Evolutionary conservation across 2,329 filamentous ascomycete genomes (phyloP).

Genomic region (Parascedosporium putredinis): DNA sequence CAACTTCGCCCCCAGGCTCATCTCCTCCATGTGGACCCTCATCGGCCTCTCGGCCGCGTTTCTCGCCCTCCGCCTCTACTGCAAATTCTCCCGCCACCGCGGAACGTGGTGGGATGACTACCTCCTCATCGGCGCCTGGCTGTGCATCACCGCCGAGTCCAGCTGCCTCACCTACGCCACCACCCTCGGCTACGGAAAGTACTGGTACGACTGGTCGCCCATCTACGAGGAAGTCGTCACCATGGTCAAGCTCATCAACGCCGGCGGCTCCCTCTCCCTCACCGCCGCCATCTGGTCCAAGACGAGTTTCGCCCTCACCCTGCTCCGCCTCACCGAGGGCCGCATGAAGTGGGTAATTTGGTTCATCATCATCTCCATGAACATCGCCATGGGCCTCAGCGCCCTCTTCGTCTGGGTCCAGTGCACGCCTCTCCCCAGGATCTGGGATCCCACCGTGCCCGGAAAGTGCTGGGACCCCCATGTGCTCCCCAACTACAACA

Average conservation of each 20-base stretch:
- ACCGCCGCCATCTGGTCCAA: constrained; percentile 20
- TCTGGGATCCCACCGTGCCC: constrained; percentile 15
- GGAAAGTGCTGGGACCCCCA: constrained; percentile 20
- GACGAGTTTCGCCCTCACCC: constrained; percentile 20
- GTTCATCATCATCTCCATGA: constrained; percentile 17
- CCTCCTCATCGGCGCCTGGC: constrained; percentile 16
- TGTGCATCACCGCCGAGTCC: constrained; percentile 12
- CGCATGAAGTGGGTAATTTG: constrained; percentile 13
- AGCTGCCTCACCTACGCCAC: constrained; percentile 9
- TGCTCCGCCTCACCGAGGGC: constrained; percentile 17
- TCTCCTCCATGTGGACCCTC: constrained; percentile 14
- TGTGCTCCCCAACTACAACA: constrained; percentile 10
- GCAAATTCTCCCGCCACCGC: constrained; percentile 15
- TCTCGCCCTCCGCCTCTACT: constrained; percentile 15
- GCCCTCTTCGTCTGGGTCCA: constrained; percentile 15
- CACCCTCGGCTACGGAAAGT: constrained; percentile 12
- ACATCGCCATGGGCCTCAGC: constrained; percentile 15
- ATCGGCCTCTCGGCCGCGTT: constrained; percentile 13
- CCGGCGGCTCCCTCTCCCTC: constrained; percentile 15
- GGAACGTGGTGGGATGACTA: constrained; percentile 20
- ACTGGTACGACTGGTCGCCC: constrained; percentile 11
- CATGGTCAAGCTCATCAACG: constrained; percentile 12
- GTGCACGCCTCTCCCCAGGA: constrained; percentile 12
- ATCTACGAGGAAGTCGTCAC: neutral
- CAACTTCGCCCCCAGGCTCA: constrained; percentile 10